Conservation (phyloP, 768 basidiomycete genomes). For the Cytidiella melzeri region DNA sequence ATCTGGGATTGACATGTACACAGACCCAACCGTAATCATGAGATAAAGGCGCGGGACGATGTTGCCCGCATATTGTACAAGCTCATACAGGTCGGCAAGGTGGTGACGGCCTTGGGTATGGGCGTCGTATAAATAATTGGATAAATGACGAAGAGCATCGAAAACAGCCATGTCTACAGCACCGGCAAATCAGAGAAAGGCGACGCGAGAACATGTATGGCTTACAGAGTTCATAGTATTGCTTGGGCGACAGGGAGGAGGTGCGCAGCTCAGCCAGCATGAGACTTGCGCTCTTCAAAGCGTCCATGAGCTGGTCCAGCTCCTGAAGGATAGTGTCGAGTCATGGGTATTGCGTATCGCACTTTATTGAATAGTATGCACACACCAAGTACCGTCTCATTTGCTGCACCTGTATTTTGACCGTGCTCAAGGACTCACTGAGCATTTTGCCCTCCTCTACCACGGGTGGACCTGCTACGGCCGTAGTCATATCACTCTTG, state of each 20-base stretch:
- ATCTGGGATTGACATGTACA: slow-evolving; percentile 97
- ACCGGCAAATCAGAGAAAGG: no score
- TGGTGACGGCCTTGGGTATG: slow-evolving; percentile 90
- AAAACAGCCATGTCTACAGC: slow-evolving; percentile 97
- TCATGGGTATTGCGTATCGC: neutral
- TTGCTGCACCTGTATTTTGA: slow-evolving; percentile 89
- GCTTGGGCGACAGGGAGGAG: slow-evolving; percentile 88
- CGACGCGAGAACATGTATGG: no score
- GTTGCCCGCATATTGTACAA: slow-evolving; percentile 99
- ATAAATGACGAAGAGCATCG: slow-evolving; percentile 90
- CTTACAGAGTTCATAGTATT: slow-evolving; percentile 96
- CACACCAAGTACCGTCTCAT: slow-evolving; percentile 88
- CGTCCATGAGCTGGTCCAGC: slow-evolving; percentile 96
- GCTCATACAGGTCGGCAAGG: slow-evolving; percentile 96
- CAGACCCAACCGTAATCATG: slow-evolving; percentile 99
- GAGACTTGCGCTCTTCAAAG: slow-evolving; percentile 91
- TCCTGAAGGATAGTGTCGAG: slow-evolving; percentile 46
- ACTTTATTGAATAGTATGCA: neutral
- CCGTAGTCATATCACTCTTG: slow-evolving; percentile 12
- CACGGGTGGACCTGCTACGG: slow-evolving; percentile 21
- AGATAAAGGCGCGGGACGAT: slow-evolving; percentile 92
- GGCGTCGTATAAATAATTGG: slow-evolving; percentile 95
- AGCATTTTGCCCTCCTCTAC: slow-evolving; percentile 79
- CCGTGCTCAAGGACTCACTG: slow-evolving; percentile 78
- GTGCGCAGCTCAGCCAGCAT: slow-evolving; percentile 97